These are phyloP conservation scores for Croton setiger DNA, from an alignment of 441 rosid species.

Conservation along the genomic window DNA sequence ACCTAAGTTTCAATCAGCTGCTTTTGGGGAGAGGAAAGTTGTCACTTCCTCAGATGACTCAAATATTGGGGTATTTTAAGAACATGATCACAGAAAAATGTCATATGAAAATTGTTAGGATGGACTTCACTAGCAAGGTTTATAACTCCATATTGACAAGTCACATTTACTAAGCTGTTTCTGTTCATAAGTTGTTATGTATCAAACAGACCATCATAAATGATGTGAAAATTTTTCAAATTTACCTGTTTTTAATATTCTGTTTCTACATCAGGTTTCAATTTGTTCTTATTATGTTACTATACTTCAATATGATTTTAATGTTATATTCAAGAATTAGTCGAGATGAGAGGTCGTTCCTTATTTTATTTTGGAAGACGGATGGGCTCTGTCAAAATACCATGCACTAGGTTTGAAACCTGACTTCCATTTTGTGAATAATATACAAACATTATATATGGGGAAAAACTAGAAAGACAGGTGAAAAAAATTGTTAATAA, in stretches of 20 bases:
- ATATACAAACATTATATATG: background rate
- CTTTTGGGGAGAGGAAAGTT: background rate
- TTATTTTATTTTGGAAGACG: background rate
- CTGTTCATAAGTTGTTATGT: background rate
- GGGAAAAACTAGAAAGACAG: background rate
- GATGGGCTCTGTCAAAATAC: background rate
- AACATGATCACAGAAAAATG: background rate
- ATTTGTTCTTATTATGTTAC: background rate
- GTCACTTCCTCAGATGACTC: background rate
- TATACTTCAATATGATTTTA: background rate
- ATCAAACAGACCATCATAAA: background rate
- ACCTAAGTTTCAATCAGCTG: background rate
- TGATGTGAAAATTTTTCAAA: background rate
- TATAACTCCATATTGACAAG: constrained; percentile 5
- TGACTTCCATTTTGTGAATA: background rate
- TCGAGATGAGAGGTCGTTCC: background rate
- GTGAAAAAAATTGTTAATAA: background rate
- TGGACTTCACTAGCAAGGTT: constrained; percentile 6
- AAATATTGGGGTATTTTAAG: constrained; percentile 9
- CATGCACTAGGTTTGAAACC: background rate
- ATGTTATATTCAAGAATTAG: constrained; percentile 2
- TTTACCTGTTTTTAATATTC: background rate
- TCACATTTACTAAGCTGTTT: background rate
- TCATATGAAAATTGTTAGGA: constrained; percentile 3
- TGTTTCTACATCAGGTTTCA: constrained; percentile 6